Conservation (phyloP, 192 early-diverging fungal species). For the Chytriomyces sp. region DNA sequence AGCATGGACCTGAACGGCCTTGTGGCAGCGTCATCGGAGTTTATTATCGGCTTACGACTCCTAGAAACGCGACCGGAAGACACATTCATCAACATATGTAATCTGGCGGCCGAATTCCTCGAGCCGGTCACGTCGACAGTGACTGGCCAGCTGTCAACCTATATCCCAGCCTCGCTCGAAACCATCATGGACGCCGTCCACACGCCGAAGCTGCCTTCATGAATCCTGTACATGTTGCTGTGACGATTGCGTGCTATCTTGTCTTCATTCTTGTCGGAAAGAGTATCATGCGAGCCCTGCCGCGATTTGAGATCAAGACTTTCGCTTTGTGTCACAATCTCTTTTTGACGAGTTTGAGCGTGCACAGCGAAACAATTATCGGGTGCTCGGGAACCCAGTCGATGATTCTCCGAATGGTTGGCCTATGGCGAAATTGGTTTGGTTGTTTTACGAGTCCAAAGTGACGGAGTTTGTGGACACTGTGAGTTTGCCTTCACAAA, state of each 20-base stretch:
- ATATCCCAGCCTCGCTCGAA: not conserved
- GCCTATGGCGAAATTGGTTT: slow-evolving; percentile 65
- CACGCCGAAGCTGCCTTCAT: slow-evolving; percentile 52
- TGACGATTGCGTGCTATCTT: slow-evolving; percentile 52
- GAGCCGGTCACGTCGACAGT: not conserved
- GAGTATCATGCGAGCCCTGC: slow-evolving; percentile 47
- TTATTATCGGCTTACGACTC: not conserved
- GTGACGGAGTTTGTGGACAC: slow-evolving; percentile 64
- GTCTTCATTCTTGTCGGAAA: slow-evolving; percentile 51
- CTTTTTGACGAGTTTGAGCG: slow-evolving; percentile 51
- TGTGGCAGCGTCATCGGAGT: not conserved
- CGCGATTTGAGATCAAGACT: slow-evolving; percentile 50
- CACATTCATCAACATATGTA: not conserved
- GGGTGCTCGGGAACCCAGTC: slow-evolving; percentile 55
- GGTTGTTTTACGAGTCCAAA: slow-evolving; percentile 68
- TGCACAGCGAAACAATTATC: slow-evolving; percentile 54
- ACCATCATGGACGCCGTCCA: slow-evolving; percentile 11
- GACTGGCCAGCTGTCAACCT: not conserved
- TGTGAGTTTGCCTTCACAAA: not conserved
- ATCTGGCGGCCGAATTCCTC: not conserved
- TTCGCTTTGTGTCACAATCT: slow-evolving; percentile 59
- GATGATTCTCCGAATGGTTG: slow-evolving; percentile 54
- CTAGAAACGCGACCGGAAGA: not conserved
- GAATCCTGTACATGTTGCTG: slow-evolving; percentile 61
- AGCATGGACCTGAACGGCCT: not conserved